These are phyloP conservation scores for Vigna radiata DNA, from an alignment of 306 rosid genomes.

Conservation along the genomic window DNA sequence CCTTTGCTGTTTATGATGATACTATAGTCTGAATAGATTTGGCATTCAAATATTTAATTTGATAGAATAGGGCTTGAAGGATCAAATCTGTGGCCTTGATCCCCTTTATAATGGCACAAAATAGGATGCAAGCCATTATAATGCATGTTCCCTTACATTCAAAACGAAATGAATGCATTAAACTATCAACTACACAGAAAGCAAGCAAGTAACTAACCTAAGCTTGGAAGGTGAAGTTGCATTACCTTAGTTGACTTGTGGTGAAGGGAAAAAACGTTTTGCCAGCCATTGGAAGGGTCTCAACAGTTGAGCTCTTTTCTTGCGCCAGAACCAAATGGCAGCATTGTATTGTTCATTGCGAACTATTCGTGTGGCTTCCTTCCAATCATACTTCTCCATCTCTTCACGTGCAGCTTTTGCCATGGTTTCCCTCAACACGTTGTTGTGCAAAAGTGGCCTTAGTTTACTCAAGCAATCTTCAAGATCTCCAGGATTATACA, in stretches of 20 bases:
- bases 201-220: constrained; percentile 38
- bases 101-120: constrained; percentile 30
- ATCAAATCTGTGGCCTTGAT: background rate
- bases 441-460: constrained; percentile 66
- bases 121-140: constrained; percentile 36
- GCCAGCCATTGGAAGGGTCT: constrained; percentile 83
- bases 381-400: constrained; percentile 96
- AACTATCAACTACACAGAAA: constrained; percentile 43
- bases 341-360: constrained; percentile 91
- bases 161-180: constrained; percentile 51
- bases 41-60: constrained; percentile 9
- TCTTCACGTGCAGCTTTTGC: constrained; percentile 87
- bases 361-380: constrained; percentile 77
- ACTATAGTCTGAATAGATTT: background rate
- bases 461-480: constrained; percentile 90
- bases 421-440: constrained; percentile 72
- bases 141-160: constrained; percentile 50
- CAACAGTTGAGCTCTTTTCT: constrained; percentile 72
- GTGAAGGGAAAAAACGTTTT: constrained; percentile 68
- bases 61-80: background rate
- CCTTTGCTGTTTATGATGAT: constrained; percentile 13
- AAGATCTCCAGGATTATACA: constrained; percentile 68
- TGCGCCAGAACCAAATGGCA: constrained; percentile 99
- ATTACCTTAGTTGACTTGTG: constrained; percentile 67
- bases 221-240: constrained; percentile 29